Base-by-base conservation (phyloP, 1,139 yeast species). In the Suhomyces choctaworum region DNA sequence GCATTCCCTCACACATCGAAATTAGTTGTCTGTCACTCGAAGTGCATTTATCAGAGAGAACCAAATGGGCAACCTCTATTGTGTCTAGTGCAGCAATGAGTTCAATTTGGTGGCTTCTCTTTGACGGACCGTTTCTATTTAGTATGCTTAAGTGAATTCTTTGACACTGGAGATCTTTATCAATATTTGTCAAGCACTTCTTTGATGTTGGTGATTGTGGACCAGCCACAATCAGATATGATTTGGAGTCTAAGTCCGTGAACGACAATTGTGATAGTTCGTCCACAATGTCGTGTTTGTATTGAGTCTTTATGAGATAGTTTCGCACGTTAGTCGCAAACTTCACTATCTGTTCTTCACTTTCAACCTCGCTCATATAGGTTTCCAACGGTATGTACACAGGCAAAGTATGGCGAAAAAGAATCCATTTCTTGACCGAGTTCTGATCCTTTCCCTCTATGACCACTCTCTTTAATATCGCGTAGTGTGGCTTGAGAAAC, bases 381-480 rank as follows among this genome's bases (percentile, higher is more conserved):
- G 37, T 37, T 10, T 46, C 51, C 7, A 54, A 32, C 1, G 64
- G 65, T 5, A 65, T 44, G 34, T 54, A 63, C 1, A 52, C 53
- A 0, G 73, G 72, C 9, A 68, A 42, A 0, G 75, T 69, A 40
- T 67, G 67, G 23, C 64, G 58, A 40, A 58, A 58, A 2, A 67
- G 51, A 14, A 45, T 41, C 73, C 73, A 69, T 16, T 37, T 41
- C 11, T 17, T 40, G 3, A 22, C 27, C 1, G 32, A 14, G 6
- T 34, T 41, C 3, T 30, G 34, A 3, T 37, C 37, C 32, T 58
- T 48, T 22, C 43, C 44, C 2, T 31, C 26, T 9, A 32, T 26
- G 5, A 28, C 33, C 10, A 38, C 44, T 35, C 52, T 56, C 19
- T 59, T 48, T 12, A 69, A 50, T 3, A 70, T 68, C 9, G 62